Evolutionary conservation across 805 yeast species (phyloP), one percentile per base, ranked within the genome.

Genomic region (Brettanomyces sp.): DNA sequence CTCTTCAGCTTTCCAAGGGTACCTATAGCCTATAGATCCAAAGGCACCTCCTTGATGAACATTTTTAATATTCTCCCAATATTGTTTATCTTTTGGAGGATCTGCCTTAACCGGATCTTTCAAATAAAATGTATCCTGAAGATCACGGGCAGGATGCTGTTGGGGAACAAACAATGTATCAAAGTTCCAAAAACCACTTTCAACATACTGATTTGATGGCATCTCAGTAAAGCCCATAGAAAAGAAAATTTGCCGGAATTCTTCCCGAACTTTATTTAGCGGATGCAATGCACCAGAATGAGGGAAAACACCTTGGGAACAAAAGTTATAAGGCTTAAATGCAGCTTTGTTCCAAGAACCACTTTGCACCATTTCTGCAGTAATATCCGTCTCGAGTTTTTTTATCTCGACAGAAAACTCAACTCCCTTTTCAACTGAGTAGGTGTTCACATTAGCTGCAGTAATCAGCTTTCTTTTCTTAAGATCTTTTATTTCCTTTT

Each of bases 131-230:
- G 99, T 93, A 70, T 93, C 99, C 69, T 93, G 99, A 65, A 93
- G 76, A 65, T 93, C 99, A 73, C 99, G 83, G 43, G 99, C 99
- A 14, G 99, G 99, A 71, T 93, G 99, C 72, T 93, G 98, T 72
- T 93, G 99, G 47, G 99, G 99, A 46, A 93, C 99, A 59, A 72
- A 93, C 59, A 93, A 76, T 3, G 99, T 80, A 66, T 93, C 99
- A 62, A 93, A 93, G 69, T 93, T 93, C 99, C 99, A 93, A 80
- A 93, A 93, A 4, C 98, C 98, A 14, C 93, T 79, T 64, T 93
- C 99, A 45, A 93, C 99, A 64, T 90, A 93, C 67, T 91, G 96
- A 67, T 91, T 91, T 24, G 99, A 84, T 49, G 99, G 96, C 99
- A 93, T 93, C 71, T 93, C 99, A 28, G 93, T 80, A 80, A 93